Conservation (phyloP, 805 yeast species). For the Saccharomycopsis capsularis region DNA sequence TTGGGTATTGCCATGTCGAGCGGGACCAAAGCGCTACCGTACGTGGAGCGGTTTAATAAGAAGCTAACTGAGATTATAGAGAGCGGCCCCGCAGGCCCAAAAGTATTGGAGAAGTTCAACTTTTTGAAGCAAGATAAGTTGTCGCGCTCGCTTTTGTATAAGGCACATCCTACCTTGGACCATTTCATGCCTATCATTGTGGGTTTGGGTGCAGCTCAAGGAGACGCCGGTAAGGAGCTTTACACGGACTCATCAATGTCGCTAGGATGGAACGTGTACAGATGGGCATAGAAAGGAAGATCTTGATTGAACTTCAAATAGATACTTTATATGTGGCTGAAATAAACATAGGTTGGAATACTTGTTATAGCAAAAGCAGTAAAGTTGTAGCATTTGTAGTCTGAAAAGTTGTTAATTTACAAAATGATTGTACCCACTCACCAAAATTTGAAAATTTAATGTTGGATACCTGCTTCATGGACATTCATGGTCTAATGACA, state of each 20-base stretch:
- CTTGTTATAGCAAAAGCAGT: no score
- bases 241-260: slow-evolving; percentile 39
- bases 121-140: slow-evolving; percentile 28
- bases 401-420: no score
- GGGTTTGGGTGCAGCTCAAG: slow-evolving; percentile 45
- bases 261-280: slow-evolving; percentile 67
- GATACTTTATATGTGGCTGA: no score
- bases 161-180: slow-evolving; percentile 72
- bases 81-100: slow-evolving; percentile 24
- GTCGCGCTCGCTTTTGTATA: slow-evolving; percentile 32
- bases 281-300: slow-evolving; percentile 30
- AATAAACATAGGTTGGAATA: no score
- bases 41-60: slow-evolving; percentile 46
- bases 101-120: slow-evolving; percentile 34
- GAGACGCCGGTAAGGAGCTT: slow-evolving; percentile 37
- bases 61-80: slow-evolving; percentile 36
- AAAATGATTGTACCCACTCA: no score
- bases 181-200: slow-evolving; percentile 65
- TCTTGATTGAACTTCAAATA: no score
- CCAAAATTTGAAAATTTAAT: no score
- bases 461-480: no score
- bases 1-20: slow-evolving; percentile 30
- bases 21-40: slow-evolving; percentile 33
- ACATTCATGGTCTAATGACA: no score
- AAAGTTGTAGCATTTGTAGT: no score